Percentiles rank a stretch among this genome's conserved stretches.
These are phyloP conservation scores for Kalmusia sp. DNA, from an alignment of 2,329 filamentous ascomycete genomes.

Conservation along the genomic window DNA sequence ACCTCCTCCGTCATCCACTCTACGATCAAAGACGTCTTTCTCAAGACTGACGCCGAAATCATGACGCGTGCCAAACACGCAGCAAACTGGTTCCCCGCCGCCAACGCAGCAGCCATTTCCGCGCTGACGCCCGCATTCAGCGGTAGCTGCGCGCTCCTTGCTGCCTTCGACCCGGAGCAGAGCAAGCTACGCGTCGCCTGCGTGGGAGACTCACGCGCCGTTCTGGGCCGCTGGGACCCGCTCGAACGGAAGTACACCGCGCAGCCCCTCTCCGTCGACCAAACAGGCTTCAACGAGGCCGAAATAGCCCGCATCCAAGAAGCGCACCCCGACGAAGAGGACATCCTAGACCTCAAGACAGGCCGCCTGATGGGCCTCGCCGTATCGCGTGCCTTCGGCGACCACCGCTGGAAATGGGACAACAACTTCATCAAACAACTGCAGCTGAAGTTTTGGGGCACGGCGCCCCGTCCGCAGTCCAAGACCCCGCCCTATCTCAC, in stretches of 20 bases:
- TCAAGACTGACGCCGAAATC: conserved; percentile 64
- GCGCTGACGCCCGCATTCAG: conserved; percentile 50
- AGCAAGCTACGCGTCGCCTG: conserved; percentile 68
- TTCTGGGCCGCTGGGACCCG: conserved; percentile 62
- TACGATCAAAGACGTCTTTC: conserved; percentile 66
- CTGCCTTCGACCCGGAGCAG: conserved; percentile 64
- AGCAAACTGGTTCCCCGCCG: conserved; percentile 48
- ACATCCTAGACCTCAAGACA: conserved; percentile 59
- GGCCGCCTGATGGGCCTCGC: conserved; percentile 69
- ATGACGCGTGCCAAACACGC: conserved; percentile 49
- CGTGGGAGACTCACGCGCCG: conserved; percentile 71
- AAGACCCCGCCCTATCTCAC: conserved; percentile 72
- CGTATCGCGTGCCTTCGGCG: conserved; percentile 72
- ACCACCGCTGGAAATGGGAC: conserved; percentile 73
- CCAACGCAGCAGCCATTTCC: conserved; percentile 32
- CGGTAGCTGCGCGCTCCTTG: conserved; percentile 70
- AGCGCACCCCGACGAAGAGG: conserved; percentile 69
- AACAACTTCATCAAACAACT: conserved; percentile 55
- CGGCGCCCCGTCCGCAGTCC: conserved; percentile 52
- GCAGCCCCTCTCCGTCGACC: conserved; percentile 67
- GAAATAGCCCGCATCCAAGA: conserved; percentile 63
- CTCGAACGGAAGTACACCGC: conserved; percentile 57
- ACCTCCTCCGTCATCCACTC: conserved; percentile 58
- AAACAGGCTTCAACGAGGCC: conserved; percentile 67
- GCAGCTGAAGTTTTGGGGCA: conserved; percentile 59